A percentile compares a stretch with the other conserved stretches of the same genome.
Conservation (phyloP, 768 basidiomycete species). For the Rhodotorula paludigena region DNA sequence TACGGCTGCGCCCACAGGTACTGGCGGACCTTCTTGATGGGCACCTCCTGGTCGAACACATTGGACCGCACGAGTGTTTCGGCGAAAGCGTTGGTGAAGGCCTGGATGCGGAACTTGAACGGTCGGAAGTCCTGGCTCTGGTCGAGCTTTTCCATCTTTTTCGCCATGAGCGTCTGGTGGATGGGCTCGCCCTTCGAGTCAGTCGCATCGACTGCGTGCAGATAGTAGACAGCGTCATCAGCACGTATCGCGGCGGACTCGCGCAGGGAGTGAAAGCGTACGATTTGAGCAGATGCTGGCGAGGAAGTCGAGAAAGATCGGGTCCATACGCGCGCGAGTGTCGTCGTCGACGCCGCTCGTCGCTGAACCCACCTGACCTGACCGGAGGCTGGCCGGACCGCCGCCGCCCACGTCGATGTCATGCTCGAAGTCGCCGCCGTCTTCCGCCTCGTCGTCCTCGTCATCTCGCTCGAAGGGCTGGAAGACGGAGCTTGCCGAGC, state of each 20-base stretch:
- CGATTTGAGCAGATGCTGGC: conserved; percentile 82
- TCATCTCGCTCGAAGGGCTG: conserved; percentile 35
- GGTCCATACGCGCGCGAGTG: conserved; percentile 74
- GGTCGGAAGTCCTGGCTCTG: conserved; percentile 95
- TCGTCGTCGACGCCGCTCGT: conserved; percentile 53
- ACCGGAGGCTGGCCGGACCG: conserved; percentile 1
- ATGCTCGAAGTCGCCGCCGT: conserved; percentile 22
- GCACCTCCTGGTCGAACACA: conserved; percentile 33
- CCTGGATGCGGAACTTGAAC: conserved; percentile 98
- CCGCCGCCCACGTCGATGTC: conserved; percentile 9
- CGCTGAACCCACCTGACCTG: conserved; percentile 31
- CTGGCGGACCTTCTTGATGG: conserved; percentile 50
- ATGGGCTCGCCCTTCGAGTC: conserved; percentile 95
- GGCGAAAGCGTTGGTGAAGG: conserved; percentile 90
- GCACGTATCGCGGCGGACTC: too few species aligned
- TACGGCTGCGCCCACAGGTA: conserved; percentile 93
- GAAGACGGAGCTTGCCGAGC: conserved; percentile 34
- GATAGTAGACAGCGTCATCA: not conserved
- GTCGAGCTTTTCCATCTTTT: conserved; percentile 91
- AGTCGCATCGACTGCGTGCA: conserved; percentile 70
- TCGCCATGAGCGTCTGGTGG: conserved; percentile 97
- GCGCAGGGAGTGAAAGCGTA: too few species aligned
- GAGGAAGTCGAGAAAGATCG: conserved; percentile 83
- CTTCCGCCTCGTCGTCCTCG: conserved; percentile 31
- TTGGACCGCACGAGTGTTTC: conserved; percentile 61